Conservation (phyloP, 331 rosid genomes). For the Acacia concinna region DNA sequence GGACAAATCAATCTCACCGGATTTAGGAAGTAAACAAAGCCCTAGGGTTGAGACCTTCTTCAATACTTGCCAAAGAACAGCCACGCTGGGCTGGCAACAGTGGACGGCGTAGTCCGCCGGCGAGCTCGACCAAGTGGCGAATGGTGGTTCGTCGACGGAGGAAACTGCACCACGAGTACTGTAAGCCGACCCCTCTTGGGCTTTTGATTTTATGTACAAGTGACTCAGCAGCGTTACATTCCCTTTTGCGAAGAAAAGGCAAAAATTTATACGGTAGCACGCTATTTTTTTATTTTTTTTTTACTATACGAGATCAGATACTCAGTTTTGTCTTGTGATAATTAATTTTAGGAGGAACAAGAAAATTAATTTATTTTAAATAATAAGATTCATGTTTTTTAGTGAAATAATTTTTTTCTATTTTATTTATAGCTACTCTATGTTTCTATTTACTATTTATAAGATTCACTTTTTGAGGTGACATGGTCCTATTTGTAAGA, state of each 20-base stretch:
- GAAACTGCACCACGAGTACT: background rate
- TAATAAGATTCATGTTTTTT: no score
- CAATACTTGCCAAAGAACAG: background rate
- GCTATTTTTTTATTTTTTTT: no score
- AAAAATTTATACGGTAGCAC: background rate
- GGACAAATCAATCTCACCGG: background rate
- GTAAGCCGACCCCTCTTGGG: background rate
- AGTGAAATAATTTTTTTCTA: no score
- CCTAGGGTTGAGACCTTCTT: background rate
- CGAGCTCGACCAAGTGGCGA: background rate
- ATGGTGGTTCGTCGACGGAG: background rate
- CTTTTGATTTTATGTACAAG: background rate
- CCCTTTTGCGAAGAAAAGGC: background rate
- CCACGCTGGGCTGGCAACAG: background rate
- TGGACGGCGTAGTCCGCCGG: background rate
- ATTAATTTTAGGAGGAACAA: background rate
- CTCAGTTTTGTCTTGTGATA: background rate
- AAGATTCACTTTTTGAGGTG: no score
- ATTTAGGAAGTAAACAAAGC: background rate
- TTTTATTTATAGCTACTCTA: no score
- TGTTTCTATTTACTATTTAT: no score
- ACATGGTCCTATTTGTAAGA: no score
- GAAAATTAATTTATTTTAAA: no score
- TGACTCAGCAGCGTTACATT: background rate
- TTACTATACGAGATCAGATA: background rate